phyloP scores from a whole-genome alignment of 805 yeast species.

The Candida ovalis region DNA sequence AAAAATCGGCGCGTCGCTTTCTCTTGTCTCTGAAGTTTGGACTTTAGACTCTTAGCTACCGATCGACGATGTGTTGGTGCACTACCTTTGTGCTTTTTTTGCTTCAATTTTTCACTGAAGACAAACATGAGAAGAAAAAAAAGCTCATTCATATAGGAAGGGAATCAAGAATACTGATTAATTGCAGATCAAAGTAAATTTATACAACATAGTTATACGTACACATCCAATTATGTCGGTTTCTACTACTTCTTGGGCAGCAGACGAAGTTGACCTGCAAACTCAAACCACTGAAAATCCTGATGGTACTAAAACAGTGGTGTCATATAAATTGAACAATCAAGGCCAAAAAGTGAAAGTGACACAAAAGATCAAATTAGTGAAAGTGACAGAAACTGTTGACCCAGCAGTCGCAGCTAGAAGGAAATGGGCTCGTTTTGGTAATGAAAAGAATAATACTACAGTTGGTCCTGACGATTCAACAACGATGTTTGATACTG shows the following conservation, averaged over 20 bases:
- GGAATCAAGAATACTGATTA: too few relatives aligned
- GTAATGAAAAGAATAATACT: slow-evolving; percentile 63
- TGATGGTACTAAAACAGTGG: slow-evolving; percentile 88
- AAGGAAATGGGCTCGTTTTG: slow-evolving; percentile 84
- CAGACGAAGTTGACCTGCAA: slow-evolving; percentile 66
- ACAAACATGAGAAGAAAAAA: background rate
- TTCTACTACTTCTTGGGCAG: slow-evolving; percentile 50
- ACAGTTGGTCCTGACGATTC: slow-evolving; percentile 84
- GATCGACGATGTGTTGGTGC: background rate
- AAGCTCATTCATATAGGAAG: too few relatives aligned
- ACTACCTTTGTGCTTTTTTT: background rate
- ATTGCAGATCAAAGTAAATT: too few relatives aligned
- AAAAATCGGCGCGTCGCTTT: too few relatives aligned
- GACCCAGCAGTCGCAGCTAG: slow-evolving; percentile 85
- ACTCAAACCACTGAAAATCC: slow-evolving; percentile 73
- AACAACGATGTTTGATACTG: slow-evolving; percentile 87
- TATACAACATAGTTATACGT: background rate
- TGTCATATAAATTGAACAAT: slow-evolving; percentile 68
- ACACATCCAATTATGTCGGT: slow-evolving; percentile 10
- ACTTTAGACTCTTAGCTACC: background rate
- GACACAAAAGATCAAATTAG: slow-evolving; percentile 79
- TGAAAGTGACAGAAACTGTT: slow-evolving; percentile 74
- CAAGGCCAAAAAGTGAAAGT: slow-evolving; percentile 83
- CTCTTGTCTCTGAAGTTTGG: background rate
- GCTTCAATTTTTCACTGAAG: background rate